Percentiles rank a stretch among this genome's conserved stretches.
Evolutionary conservation across 2,329 filamentous ascomycete genomes (phyloP).

Genomic region (Verticillium isaacii): DNA sequence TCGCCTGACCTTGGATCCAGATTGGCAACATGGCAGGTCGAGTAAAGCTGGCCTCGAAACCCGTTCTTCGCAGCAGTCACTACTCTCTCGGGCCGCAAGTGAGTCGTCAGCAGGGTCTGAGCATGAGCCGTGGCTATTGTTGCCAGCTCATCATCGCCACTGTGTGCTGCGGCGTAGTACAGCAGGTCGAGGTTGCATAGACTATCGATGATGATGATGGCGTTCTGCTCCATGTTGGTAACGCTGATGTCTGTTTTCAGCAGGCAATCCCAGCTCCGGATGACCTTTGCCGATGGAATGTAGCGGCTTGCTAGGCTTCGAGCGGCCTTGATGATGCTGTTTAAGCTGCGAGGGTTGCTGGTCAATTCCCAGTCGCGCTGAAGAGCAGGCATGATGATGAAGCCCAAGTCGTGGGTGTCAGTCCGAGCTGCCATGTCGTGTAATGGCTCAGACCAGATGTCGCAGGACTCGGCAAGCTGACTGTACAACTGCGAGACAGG

Average conservation of each 20-base stretch:
- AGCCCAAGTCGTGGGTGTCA: slow-evolving; percentile 50
- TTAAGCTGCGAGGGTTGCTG: slow-evolving; percentile 29
- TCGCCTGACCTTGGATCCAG: slow-evolving; percentile 33
- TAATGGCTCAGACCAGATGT: slow-evolving; percentile 26
- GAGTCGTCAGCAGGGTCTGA: slow-evolving; percentile 27
- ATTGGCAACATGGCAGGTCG: slow-evolving; percentile 40
- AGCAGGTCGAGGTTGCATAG: slow-evolving; percentile 34
- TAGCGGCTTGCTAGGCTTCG: slow-evolving; percentile 38
- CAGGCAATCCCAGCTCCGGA: slow-evolving; percentile 43
- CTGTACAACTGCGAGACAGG: not conserved
- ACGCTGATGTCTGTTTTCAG: slow-evolving; percentile 21
- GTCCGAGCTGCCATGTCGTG: slow-evolving; percentile 33
- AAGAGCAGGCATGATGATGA: slow-evolving; percentile 45
- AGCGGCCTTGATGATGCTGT: slow-evolving; percentile 36
- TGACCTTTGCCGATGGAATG: slow-evolving; percentile 32
- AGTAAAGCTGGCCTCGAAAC: slow-evolving; percentile 21
- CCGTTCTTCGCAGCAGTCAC: slow-evolving; percentile 1
- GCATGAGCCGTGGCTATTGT: slow-evolving; percentile 35
- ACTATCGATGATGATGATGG: slow-evolving; percentile 36
- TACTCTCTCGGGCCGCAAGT: slow-evolving; percentile 28
- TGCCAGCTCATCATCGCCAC: slow-evolving; percentile 20
- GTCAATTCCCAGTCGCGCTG: slow-evolving; percentile 42
- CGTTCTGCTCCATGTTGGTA: slow-evolving; percentile 21
- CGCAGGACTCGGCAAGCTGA: slow-evolving; percentile 15
- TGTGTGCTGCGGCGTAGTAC: slow-evolving; percentile 27